Conservation (phyloP, 441 rosid genomes). For the Isatis lusitanica region DNA sequence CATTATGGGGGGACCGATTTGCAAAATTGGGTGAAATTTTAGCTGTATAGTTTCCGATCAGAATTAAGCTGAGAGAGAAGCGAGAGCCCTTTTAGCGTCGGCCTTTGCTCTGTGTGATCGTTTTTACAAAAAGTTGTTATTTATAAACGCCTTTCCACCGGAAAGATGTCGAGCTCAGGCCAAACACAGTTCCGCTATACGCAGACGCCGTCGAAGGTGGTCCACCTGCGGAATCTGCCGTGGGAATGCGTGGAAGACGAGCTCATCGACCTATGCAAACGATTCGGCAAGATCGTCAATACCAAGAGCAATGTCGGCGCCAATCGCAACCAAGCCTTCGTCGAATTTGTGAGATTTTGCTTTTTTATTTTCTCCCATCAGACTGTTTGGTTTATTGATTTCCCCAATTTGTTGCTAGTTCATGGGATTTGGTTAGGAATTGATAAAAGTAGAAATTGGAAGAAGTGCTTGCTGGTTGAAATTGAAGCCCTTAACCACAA, state of each 20-base stretch:
- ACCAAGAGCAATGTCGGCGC: slow-evolving; percentile 97
- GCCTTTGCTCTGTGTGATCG: slow-evolving; percentile 18
- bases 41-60: slow-evolving; percentile 31
- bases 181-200: slow-evolving; percentile 95
- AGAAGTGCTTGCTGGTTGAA: slow-evolving; percentile 7
- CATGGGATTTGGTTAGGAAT: slow-evolving; percentile 1
- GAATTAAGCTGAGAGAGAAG: neutral
- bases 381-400: neutral
- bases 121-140: neutral
- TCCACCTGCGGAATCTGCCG: slow-evolving; percentile 91
- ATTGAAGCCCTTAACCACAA: neutral
- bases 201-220: slow-evolving; percentile 97
- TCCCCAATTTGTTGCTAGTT: neutral
- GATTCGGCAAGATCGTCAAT: slow-evolving; percentile 95
- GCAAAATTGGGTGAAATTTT: neutral
- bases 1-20: neutral
- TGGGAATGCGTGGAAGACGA: slow-evolving; percentile 96
- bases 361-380: neutral
- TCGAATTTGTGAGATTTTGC: slow-evolving; percentile 64
- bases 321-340: slow-evolving; percentile 95
- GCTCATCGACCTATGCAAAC: slow-evolving; percentile 88
- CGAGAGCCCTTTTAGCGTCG: slow-evolving; percentile 11
- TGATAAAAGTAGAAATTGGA: neutral
- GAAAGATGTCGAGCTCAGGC: slow-evolving; percentile 45
- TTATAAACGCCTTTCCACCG: neutral